These are phyloP conservation scores for Arxiozyma slooffiae DNA, from an alignment of 1,139 yeast species.

Conservation along the genomic window DNA sequence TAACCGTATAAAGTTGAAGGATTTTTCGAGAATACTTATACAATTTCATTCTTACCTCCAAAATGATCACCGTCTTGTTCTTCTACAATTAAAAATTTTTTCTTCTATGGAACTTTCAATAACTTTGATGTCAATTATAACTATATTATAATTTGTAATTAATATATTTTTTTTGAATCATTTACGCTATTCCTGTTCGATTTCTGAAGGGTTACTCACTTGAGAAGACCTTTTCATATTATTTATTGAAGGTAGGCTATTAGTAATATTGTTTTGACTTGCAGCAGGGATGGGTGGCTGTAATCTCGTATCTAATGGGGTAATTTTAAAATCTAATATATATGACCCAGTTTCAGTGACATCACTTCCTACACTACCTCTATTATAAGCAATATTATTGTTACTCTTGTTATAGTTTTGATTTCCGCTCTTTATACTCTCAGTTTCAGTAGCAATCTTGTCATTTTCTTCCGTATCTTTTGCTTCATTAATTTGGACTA, in stretches of 20 bases:
- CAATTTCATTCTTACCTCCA: neutral
- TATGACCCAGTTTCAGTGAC: slow-evolving; percentile 2
- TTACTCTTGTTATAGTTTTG: neutral
- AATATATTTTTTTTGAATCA: neutral
- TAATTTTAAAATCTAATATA: slow-evolving; percentile 4
- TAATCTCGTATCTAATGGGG: neutral
- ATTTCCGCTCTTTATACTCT: neutral
- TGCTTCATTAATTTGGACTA: slow-evolving; percentile 41
- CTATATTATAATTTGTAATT: neutral
- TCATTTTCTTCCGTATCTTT: slow-evolving; percentile 6
- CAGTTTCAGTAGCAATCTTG: too few relatives aligned
- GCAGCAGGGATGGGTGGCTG: slow-evolving; percentile 6
- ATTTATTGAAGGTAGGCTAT: neutral
- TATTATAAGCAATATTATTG: neutral
- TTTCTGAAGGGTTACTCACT: neutral
- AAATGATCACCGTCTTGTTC: neutral
- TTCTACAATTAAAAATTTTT: neutral
- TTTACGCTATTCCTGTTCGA: neutral
- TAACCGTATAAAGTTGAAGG: neutral
- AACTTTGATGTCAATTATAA: too few relatives aligned
- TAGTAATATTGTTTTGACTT: neutral
- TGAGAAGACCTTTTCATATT: neutral
- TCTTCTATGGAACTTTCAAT: neutral
- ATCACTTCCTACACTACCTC: slow-evolving; percentile 1
- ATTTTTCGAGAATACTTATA: too few relatives aligned